Base-by-base conservation (phyloP, 2,329 filamentous ascomycete genomes). In the Colletotrichum noveboracense region DNA sequence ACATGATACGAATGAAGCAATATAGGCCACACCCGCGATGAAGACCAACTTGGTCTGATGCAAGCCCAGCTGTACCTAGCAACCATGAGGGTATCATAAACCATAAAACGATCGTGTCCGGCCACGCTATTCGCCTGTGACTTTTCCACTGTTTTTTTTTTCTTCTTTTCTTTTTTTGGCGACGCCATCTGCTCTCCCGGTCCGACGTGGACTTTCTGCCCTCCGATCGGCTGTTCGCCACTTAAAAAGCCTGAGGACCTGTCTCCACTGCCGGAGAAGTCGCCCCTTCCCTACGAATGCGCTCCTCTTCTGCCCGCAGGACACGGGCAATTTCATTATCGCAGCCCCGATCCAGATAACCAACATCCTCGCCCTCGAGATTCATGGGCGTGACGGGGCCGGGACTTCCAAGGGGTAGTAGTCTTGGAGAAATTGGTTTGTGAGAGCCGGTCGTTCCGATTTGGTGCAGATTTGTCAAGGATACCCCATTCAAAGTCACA, bases 351-450 rank as follows among this genome's bases (percentile, higher is more conserved):
- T 81, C 82, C 38, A 87, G 80, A 48, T 89, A 87, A 34, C 85
- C 85, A 52, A 82, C 82, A 12, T 82, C 82, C 16, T 82, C 80
- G 0, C 84, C 80, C 24, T 86, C 87, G 52, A 93, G 81, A 21
- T 91, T 89, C 86, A 93, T 91, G 2, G 91, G 91, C 2, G 91
- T 93, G 16, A 93, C 90, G 0, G 91, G 90, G 1, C 91, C 91
- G 0, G 91, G 90, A 74, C 90, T 92, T 5, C 90, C 89, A 13
- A 91, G 79, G 1, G 91, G 91, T 56, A 82, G 81, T 7, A 93
- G 83, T 32, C 87, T 83, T 2, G 89, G 89, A 3, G 88, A 89
- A 16, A 80, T 71, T 2, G 91, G 91, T 70, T 88, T 90, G 62
- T 86, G 85, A 4, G 84, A 79, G 16, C 84, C 83, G 9, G 85